Base-by-base conservation (phyloP, 1,139 yeast species). In the Meyerozyma sp. region DNA sequence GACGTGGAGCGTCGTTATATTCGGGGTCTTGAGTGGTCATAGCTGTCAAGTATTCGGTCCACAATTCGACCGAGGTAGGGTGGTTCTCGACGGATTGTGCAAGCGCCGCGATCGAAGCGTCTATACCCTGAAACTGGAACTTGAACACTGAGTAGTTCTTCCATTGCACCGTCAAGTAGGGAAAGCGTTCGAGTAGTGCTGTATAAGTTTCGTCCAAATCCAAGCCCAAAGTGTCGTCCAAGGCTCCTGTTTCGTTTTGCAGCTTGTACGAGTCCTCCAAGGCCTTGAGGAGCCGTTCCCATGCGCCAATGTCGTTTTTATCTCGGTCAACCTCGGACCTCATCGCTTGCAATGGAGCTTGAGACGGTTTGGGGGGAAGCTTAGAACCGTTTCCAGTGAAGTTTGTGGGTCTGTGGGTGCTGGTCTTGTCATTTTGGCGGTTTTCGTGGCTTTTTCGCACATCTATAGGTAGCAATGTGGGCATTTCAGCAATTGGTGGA, bases 1-100 rank as follows among this genome's bases (percentile, higher is more conserved):
- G 23, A 10, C 27, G 5, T 8, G 13, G 21, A 16, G 36, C 36
- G 11, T 46, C 37, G 18, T 40, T 41, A 7, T 42, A 55, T 4
- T 60, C 57, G 1, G 55, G 54, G 4, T 53, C 52, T 4, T 58
- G 57, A 1, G 79, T 65, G 7, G 72, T 56, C 27, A 80, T 54
- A 1, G 83, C 80, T 36, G 71, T 69, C 44, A 83, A 54, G 55
- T 81, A 83, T 50, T 83, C 89, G 1, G 67, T 54, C 93, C 93
- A 84, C 4, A 84, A 62, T n/a, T 78, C 84, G 9, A 82, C 51
- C 2, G 85, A 80, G 36, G 66, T 63, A 0, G 86, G 86, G 49
- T 76, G 79, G 0, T 65, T 63, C 8, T 62, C 65, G 4, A 81
- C 71, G 0, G 84, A 70, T 25, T 63, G 58, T n/a, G 70, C 64